Conservation (phyloP, 2,329 filamentous ascomycete species). For the Trichoderma semiorbis region DNA sequence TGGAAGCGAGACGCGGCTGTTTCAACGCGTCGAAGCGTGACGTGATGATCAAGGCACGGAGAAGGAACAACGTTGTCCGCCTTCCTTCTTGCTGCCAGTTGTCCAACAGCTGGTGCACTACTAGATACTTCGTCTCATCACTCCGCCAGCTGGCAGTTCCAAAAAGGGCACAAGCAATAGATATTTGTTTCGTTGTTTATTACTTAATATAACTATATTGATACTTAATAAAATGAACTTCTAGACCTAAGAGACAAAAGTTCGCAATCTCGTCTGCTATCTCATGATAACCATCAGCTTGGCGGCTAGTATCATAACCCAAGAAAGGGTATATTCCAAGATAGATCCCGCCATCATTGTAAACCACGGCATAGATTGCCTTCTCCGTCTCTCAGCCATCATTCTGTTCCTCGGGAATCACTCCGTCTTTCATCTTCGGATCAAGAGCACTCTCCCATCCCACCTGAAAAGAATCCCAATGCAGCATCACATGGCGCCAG, state of each 20-base stretch:
- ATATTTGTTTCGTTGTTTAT: background rate
- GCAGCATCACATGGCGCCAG: background rate
- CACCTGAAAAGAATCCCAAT: background rate
- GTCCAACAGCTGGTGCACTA: background rate
- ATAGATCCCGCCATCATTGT: background rate
- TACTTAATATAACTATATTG: background rate
- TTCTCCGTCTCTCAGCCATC: no score
- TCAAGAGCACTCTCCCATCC: background rate
- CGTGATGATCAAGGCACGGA: background rate
- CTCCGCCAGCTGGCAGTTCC: background rate
- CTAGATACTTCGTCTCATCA: background rate
- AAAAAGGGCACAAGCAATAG: background rate
- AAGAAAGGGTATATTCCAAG: background rate
- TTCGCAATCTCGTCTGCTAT: background rate
- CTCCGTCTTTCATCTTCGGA: background rate
- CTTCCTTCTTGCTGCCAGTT: background rate
- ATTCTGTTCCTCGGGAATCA: background rate
- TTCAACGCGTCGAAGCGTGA: conserved; percentile 8
- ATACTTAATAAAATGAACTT: no score
- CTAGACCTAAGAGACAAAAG: no score
- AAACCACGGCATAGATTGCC: background rate
- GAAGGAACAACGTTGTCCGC: background rate
- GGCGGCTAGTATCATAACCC: background rate
- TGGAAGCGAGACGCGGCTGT: background rate
- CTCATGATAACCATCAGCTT: background rate